A percentile compares a stretch with the other conserved stretches of the same genome.
phyloP scores from a whole-genome alignment of 148 eudicot genomes.

The Camellia granthamiana region DNA sequence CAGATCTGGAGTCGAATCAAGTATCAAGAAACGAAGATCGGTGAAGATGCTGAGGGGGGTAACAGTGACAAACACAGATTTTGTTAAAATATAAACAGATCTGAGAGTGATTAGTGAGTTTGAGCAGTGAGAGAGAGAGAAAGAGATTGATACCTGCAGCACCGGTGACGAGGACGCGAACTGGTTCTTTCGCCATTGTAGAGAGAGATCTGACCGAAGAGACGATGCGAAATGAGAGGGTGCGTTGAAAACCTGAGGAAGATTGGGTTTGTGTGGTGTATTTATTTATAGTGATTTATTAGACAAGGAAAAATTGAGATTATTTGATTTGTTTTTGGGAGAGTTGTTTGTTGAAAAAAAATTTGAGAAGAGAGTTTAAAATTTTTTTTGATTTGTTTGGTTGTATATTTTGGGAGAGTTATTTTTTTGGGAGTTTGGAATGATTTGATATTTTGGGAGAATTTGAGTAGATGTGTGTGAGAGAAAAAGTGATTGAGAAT shows the following conservation, averaged over 20 bases:
- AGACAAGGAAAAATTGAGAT: background rate
- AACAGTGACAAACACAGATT: background rate
- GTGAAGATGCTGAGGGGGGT: background rate
- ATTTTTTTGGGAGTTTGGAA: too few relatives aligned
- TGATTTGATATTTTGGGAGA: too few relatives aligned
- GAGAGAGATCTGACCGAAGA: background rate
- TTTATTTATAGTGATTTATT: background rate
- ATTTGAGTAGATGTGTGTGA: too few relatives aligned
- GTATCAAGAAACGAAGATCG: background rate
- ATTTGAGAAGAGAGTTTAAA: too few relatives aligned
- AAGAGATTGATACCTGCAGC: constrained; percentile 54
- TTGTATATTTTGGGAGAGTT: too few relatives aligned
- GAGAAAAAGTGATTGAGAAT: too few relatives aligned
- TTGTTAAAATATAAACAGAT: background rate
- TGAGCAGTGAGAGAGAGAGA: too few relatives aligned
- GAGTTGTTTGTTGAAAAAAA: too few relatives aligned
- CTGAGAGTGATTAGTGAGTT: background rate
- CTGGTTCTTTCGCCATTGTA: constrained; percentile 57
- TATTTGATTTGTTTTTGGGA: too few relatives aligned
- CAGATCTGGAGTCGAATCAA: background rate
- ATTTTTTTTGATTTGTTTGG: too few relatives aligned
- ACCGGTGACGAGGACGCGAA: constrained; percentile 73
- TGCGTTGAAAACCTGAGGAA: background rate
- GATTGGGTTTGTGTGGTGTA: background rate
- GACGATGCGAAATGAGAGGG: background rate